Conservation (phyloP, 345 rosid species). For the Lepidium sativum region DNA sequence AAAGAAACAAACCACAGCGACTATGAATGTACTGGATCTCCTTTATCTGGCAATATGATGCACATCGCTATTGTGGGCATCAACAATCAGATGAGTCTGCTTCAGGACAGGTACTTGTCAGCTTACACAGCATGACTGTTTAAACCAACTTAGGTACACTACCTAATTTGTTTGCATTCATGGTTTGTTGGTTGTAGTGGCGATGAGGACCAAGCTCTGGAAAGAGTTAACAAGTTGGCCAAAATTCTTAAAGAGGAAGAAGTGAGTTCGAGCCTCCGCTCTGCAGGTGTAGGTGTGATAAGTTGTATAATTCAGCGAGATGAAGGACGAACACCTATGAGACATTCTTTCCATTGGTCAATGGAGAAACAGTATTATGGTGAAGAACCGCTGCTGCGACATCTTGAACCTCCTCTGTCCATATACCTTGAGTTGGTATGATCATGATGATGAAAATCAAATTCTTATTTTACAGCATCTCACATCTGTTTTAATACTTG, state of each 20-base stretch:
- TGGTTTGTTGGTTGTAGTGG: conserved; percentile 50
- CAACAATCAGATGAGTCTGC: conserved; percentile 97
- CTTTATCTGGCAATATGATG: conserved; percentile 83
- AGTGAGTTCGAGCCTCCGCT: conserved; percentile 58
- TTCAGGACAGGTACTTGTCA: conserved; percentile 86
- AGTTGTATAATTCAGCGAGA: conserved; percentile 98
- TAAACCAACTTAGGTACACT: background rate
- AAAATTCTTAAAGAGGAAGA: conserved; percentile 89
- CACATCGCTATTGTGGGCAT: conserved; percentile 92
- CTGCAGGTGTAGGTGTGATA: conserved; percentile 86
- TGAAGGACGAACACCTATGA: conserved; percentile 96
- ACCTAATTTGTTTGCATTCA: conserved; percentile 10
- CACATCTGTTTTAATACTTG: background rate
- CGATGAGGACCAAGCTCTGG: conserved; percentile 99
- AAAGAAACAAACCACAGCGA: conserved; percentile 62
- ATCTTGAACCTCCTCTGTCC: conserved; percentile 96
- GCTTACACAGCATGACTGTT: background rate
- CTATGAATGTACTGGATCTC: conserved; percentile 38
- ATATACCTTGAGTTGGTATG: conserved; percentile 91
- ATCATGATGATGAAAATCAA: conserved; percentile 1
- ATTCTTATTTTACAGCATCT: background rate
- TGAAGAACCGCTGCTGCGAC: conserved; percentile 94
- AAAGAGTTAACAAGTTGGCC: conserved; percentile 82
- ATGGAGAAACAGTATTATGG: conserved; percentile 63
- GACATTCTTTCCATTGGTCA: conserved; percentile 97